phyloP scores from a whole-genome alignment of 441 rosid genomes.

The Arabidopsis hybrid region DNA sequence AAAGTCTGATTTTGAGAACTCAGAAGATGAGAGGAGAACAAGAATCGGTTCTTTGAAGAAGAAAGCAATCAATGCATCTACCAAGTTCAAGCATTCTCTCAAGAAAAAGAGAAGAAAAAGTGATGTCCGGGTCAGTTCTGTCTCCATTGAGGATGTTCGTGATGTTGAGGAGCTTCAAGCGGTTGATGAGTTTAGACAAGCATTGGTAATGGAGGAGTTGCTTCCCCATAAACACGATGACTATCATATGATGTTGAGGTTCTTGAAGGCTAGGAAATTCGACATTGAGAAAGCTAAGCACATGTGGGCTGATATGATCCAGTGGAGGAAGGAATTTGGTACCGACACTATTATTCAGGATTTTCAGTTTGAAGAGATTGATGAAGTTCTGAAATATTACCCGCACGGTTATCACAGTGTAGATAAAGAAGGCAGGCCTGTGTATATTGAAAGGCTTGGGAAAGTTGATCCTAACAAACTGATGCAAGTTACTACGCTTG shows the following conservation, averaged over 20 bases:
- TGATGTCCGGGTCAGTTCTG: conserved; percentile 92
- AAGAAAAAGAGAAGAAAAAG: conserved; percentile 92
- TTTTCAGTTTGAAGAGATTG: conserved; percentile 80
- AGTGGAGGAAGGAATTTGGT: conserved; percentile 96
- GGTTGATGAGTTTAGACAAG: conserved; percentile 89
- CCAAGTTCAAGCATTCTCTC: conserved; percentile 90
- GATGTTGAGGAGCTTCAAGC: conserved; percentile 89
- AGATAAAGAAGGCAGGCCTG: conserved; percentile 95
- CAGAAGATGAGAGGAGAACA: conserved; percentile 98
- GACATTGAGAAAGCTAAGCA: conserved; percentile 92
- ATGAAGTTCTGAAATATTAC: conserved; percentile 83
- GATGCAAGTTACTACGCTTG: conserved; percentile 90
- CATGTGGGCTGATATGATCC: conserved; percentile 99
- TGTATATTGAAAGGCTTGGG: conserved; percentile 94
- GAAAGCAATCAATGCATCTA: conserved; percentile 89
- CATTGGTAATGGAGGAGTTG: conserved; percentile 79
- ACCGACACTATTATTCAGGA: conserved; percentile 85
- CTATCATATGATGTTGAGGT: conserved; percentile 96
- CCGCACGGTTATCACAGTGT: conserved; percentile 99
- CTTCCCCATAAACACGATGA: conserved; percentile 82
- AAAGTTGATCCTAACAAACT: conserved; percentile 90
- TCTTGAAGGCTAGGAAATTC: conserved; percentile 92
- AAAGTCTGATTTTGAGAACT: conserved; percentile 95
- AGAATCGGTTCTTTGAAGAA: conserved; percentile 90
- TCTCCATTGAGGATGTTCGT: conserved; percentile 93